Evolutionary conservation across 441 rosid genomes (phyloP).

Genomic region (Geranium incanum): DNA sequence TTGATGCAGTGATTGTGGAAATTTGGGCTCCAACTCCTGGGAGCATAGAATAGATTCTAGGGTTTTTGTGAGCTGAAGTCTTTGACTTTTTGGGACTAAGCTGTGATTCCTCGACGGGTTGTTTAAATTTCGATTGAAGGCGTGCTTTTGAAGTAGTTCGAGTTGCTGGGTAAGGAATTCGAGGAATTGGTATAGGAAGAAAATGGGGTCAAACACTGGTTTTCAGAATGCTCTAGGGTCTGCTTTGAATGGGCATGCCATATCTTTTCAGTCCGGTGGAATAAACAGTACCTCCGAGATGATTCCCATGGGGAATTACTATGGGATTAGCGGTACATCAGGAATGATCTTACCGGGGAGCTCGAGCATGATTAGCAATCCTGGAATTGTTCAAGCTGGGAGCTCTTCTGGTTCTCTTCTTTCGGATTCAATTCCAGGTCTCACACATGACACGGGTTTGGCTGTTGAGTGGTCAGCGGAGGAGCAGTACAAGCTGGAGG

Average conservation of each 20-base stretch:
- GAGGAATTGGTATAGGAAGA: conserved; percentile 15
- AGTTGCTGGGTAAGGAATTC: neutral
- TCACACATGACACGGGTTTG: conserved; percentile 57
- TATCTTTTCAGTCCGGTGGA: conserved; percentile 42
- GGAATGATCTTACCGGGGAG: conserved; percentile 31
- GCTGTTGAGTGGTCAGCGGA: conserved; percentile 84
- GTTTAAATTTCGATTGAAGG: neutral
- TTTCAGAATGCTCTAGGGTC: conserved; percentile 35
- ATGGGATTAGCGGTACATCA: conserved; percentile 28
- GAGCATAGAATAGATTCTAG: neutral
- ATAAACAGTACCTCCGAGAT: conserved; percentile 43
- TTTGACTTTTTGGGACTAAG: neutral
- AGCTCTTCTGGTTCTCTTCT: conserved; percentile 45
- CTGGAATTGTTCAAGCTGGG: conserved; percentile 42
- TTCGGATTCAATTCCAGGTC: conserved; percentile 43
- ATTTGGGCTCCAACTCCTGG: conserved; percentile 9
- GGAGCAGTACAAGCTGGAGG: conserved; percentile 68
- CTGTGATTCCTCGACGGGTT: conserved; percentile 4
- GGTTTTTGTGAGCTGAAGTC: neutral
- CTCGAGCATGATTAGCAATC: conserved; percentile 28
- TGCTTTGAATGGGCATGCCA: conserved; percentile 38
- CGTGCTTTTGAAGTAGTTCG: neutral
- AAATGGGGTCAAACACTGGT: conserved; percentile 48
- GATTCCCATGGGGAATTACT: conserved; percentile 47
- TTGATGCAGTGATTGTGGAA: neutral